These are phyloP conservation scores for Cornus controversa DNA, from an alignment of 148 eudicot genomes.

Conservation along the genomic window DNA sequence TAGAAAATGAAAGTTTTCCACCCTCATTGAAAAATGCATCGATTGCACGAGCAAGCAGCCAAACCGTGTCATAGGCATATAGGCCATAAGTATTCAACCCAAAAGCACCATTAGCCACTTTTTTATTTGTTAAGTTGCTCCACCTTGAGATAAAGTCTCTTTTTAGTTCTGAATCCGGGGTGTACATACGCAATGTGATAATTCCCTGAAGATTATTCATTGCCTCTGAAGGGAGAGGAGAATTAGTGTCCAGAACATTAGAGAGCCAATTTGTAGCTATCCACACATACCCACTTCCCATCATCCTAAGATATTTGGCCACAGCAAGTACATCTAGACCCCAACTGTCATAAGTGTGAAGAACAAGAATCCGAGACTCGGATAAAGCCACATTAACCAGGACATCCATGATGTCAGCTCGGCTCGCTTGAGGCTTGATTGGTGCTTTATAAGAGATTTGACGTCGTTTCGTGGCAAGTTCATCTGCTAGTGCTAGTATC, in stretches of 20 bases:
- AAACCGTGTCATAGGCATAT: conserved; percentile 79
- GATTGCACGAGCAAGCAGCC: conserved; percentile 68
- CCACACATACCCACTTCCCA: conserved; percentile 28
- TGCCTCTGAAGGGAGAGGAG: conserved; percentile 5
- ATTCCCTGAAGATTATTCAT: conserved; percentile 30
- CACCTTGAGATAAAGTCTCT: conserved; percentile 32
- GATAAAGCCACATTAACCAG: conserved; percentile 36
- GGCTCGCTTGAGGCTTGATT: conserved; percentile 30
- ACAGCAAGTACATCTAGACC: conserved; percentile 35
- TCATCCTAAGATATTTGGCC: conserved; percentile 29
- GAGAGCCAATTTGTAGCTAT: conserved; percentile 38
- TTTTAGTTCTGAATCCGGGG: conserved; percentile 32
- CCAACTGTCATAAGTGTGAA: conserved; percentile 41
- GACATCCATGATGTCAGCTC: conserved; percentile 37
- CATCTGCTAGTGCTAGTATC: conserved; percentile 43
- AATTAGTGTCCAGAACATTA: conserved; percentile 20
- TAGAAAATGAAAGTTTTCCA: conserved; percentile 54
- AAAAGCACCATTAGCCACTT: conserved; percentile 25
- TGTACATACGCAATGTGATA: conserved; percentile 28
- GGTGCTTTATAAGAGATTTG: conserved; percentile 48
- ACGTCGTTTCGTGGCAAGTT: conserved; percentile 37
- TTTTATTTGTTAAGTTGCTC: conserved; percentile 36
- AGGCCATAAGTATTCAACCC: conserved; percentile 57
- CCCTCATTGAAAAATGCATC: conserved; percentile 50
- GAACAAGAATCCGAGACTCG: conserved; percentile 56